Evolutionary conservation across 306 rosid genomes (phyloP).

Genomic region (Rosa lucieae): DNA sequence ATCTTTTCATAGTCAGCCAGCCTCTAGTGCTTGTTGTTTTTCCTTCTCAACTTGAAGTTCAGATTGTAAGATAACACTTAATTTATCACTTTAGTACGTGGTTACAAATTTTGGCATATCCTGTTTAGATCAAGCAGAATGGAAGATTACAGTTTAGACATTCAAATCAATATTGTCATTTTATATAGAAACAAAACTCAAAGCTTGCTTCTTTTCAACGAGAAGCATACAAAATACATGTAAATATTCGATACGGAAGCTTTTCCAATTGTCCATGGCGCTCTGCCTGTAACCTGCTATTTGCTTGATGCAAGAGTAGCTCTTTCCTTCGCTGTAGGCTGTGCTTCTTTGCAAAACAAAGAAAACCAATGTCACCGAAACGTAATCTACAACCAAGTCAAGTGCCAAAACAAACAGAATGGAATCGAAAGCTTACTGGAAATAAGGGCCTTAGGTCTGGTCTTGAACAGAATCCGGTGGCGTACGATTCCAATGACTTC

Average conservation of each 20-base stretch:
- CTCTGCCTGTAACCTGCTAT: conserved; percentile 1
- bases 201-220: neutral
- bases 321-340: conserved; percentile 43
- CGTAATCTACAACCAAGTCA: neutral
- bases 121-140: neutral
- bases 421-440: conserved; percentile 50
- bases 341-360: conserved; percentile 44
- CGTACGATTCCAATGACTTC: conserved; percentile 77
- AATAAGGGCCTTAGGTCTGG: conserved; percentile 81
- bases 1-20: neutral
- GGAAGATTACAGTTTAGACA: neutral
- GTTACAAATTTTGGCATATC: neutral
- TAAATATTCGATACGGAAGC: neutral
- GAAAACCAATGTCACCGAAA: neutral
- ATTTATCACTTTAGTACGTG: neutral
- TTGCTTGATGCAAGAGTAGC: conserved; percentile 36
- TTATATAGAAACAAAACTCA: neutral
- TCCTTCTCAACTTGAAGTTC: neutral
- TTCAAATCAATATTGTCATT: neutral
- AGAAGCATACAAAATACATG: neutral
- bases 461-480: conserved; percentile 78
- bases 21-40: neutral
- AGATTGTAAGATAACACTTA: conserved; percentile 13
- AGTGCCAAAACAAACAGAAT: neutral
- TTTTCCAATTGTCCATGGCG: conserved; percentile 18